phyloP scores from a whole-genome alignment of 176 grass and related monocot species.

The Pharus latifolius region DNA sequence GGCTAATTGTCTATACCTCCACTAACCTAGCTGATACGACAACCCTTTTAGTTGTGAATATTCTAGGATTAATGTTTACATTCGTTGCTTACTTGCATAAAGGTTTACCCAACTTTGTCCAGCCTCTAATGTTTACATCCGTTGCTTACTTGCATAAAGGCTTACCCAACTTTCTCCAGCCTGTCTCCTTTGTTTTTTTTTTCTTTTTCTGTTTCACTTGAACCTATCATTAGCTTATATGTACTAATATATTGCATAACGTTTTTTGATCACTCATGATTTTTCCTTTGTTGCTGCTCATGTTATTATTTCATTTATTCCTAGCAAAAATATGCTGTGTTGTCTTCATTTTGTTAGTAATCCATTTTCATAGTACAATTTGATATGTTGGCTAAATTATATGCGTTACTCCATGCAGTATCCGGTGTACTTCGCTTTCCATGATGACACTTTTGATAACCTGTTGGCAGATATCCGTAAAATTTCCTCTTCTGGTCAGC shows the following conservation, averaged over 20 bases:
- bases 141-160: too few species aligned
- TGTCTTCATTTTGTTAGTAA: not conserved
- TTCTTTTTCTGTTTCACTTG: too few species aligned
- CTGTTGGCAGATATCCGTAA: constrained; percentile 68
- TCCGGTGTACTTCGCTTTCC: constrained; percentile 85
- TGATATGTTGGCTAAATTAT: not conserved
- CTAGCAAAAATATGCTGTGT: not conserved
- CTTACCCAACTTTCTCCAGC: too few species aligned
- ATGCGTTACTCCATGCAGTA: constrained; percentile 49
- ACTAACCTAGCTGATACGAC: not conserved
- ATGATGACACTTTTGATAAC: constrained; percentile 53
- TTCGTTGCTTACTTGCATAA: too few species aligned
- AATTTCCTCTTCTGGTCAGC: constrained; percentile 61
- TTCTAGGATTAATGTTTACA: not conserved
- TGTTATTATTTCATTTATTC: not conserved
- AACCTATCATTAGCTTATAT: too few species aligned
- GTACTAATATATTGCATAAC: not conserved
- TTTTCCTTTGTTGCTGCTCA: not conserved
- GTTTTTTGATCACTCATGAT: not conserved
- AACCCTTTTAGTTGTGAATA: not conserved
- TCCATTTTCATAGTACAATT: not conserved
- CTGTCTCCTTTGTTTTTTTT: too few species aligned
- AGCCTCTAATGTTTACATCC: too few species aligned
- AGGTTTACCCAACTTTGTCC: too few species aligned
- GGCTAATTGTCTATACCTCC: not conserved